Base-by-base conservation (phyloP, 1,284 basidiomycete genomes). In the Takashimella koratensis region DNA sequence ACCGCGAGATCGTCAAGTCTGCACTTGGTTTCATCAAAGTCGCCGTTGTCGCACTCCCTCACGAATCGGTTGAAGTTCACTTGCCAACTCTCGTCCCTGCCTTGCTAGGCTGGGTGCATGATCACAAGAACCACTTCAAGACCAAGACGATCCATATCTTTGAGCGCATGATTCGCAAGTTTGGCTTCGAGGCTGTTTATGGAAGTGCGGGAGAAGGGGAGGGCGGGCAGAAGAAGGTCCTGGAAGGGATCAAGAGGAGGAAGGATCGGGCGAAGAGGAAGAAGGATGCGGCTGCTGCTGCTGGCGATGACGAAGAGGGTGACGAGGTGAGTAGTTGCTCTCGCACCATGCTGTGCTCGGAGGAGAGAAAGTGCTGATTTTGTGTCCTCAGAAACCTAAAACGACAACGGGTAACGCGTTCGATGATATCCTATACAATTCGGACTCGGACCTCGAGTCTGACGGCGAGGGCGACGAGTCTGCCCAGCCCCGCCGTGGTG, bases 61-160 rank as follows among this genome's bases (percentile, higher is more conserved):
- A 79, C 0, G 82, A 86, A 4, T 74, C 90, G 45, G 79, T 98
- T 45, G 83, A 82, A 23, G 85, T 86, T 0, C 86, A 94, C 67
- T 80, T 98, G 12, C 79, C 81, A 24, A 79, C 81, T 19, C 80
- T 98, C 12, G 89, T 98, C 0, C 89, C 91, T 0, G 88, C 87
- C 0, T 81, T 99, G 16, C 80, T 98, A 22, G 81, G 81, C 52
- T 96, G 95, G 92, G 90, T 90, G 5, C 90, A 95, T 68, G 93
- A 97, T 72, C 94, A 98, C 79, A 95, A 95, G 75, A 97, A 98
- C 71, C 95, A 98, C 74, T 98, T 99, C 84, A 98, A 98, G 76
- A 81, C 83, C 52, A 98, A 97, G 78, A 90, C 97, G 12, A 84
- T 92, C 44, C 94, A 98, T 76, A 93, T 98, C 56, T 92, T 98